A percentile compares a stretch with the other conserved stretches of the same genome.
phyloP scores from a whole-genome alignment of 2,329 filamentous ascomycete species.

The Colletotrichum higginsianum region DNA sequence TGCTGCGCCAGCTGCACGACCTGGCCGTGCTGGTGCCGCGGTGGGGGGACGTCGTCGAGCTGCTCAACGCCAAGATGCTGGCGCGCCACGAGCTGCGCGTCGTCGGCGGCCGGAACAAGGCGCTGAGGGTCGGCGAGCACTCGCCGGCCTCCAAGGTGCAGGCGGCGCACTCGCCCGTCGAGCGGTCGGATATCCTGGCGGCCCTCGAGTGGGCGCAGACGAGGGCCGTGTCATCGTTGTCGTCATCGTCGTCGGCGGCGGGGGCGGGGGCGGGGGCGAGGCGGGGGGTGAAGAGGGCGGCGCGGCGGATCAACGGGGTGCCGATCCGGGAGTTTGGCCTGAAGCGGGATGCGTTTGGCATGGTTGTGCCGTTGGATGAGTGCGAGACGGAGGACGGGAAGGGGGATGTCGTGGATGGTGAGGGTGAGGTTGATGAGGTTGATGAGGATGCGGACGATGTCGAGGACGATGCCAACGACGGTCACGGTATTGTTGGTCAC shows the following conservation, averaged over 20 bases:
- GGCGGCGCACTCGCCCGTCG: slow-evolving; percentile 13
- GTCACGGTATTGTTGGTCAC: not conserved
- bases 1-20: slow-evolving; percentile 2
- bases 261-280: not conserved
- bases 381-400: too few species aligned
- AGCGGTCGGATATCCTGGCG: slow-evolving; percentile 11
- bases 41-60: slow-evolving; percentile 9
- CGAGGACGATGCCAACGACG: not conserved
- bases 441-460: not conserved
- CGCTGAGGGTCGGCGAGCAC: slow-evolving; percentile 9
- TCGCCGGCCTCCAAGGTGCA: slow-evolving; percentile 9
- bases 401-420: not conserved
- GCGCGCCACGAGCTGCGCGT: slow-evolving; percentile 17
- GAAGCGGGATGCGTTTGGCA: slow-evolving; percentile 7
- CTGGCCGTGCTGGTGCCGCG: slow-evolving; percentile 12
- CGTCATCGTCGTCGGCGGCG: too few species aligned
- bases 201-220: slow-evolving; percentile 5
- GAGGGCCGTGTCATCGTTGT: not conserved
- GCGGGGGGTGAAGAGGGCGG: not conserved
- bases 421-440: not conserved
- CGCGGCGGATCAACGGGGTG: slow-evolving; percentile 4
- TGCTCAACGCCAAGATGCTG: slow-evolving; percentile 15
- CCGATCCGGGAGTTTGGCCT: slow-evolving; percentile 7
- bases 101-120: not conserved
- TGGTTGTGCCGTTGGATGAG: not conserved